phyloP scores from a whole-genome alignment of 495 filamentous ascomycete species.

The Trichoderma gamsii region DNA sequence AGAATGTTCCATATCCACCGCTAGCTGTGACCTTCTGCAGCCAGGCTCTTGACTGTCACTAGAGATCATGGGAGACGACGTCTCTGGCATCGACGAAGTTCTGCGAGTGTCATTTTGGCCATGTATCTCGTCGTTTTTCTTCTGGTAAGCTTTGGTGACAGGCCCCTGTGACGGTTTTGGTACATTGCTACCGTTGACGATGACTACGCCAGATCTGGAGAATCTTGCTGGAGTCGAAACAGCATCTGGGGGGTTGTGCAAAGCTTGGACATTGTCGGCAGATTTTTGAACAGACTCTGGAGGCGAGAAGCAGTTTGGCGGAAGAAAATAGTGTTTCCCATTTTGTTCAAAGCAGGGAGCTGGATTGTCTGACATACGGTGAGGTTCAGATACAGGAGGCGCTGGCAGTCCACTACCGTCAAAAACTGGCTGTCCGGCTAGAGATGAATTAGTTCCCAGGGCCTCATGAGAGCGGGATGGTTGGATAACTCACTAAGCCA shows the following conservation, averaged over 20 bases:
- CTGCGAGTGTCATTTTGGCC: background rate
- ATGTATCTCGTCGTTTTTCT: background rate
- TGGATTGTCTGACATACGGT: background rate
- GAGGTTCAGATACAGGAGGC: background rate
- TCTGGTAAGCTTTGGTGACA: background rate
- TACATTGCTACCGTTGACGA: background rate
- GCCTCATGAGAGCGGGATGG: background rate
- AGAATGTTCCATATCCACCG: background rate
- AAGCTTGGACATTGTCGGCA: background rate
- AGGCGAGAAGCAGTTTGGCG: background rate
- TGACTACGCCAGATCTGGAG: background rate
- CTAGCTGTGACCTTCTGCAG: background rate
- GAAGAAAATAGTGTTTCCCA: slow-evolving; percentile 2
- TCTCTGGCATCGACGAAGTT: background rate
- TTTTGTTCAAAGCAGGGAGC: background rate
- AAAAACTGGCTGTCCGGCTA: background rate
- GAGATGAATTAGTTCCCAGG: background rate
- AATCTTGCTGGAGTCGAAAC: background rate
- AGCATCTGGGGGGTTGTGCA: background rate
- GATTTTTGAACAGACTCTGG: background rate
- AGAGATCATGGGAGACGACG: background rate
- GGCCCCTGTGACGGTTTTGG: background rate
- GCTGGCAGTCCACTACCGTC: background rate
- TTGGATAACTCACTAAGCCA: background rate
- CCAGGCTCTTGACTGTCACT: background rate